These are phyloP conservation scores for Xylaria sp. DNA, from an alignment of 495 filamentous ascomycete species.

Conservation along the genomic window DNA sequence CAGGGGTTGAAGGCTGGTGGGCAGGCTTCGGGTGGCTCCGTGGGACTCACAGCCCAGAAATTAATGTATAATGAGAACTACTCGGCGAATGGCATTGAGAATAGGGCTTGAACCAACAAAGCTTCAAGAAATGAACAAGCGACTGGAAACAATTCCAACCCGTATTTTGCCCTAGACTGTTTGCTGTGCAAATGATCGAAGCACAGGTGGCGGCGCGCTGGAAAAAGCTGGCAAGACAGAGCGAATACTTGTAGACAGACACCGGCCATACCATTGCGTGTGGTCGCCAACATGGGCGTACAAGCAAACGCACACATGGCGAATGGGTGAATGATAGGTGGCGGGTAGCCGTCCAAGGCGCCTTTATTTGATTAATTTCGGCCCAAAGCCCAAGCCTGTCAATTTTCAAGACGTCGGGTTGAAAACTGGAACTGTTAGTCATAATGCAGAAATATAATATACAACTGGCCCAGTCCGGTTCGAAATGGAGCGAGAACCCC, in stretches of 20 bases:
- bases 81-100: not conserved
- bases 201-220: conserved; percentile 12
- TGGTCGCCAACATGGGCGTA: not conserved
- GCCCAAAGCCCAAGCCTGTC: conserved; percentile 13
- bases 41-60: not conserved
- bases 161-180: not conserved
- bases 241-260: not conserved
- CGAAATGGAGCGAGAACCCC: conserved; percentile 19
- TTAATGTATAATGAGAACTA: not conserved
- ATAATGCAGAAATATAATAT: conserved; percentile 19
- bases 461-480: conserved; percentile 18
- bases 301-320: conserved; percentile 11
- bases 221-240: not conserved
- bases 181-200: conserved; percentile 5
- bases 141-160: conserved; percentile 4
- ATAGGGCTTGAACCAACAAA: not conserved
- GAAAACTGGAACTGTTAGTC: conserved; percentile 5
- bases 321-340: conserved; percentile 21
- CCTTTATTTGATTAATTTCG: conserved; percentile 26
- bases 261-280: not conserved
- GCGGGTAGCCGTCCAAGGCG: not conserved
- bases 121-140: not conserved
- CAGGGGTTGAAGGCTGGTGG: not conserved
- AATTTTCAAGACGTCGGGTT: not conserved
- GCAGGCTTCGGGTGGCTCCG: not conserved